These are phyloP conservation scores for Trichoderma pleuroti DNA, from an alignment of 2,329 filamentous ascomycete genomes.

Conservation along the genomic window DNA sequence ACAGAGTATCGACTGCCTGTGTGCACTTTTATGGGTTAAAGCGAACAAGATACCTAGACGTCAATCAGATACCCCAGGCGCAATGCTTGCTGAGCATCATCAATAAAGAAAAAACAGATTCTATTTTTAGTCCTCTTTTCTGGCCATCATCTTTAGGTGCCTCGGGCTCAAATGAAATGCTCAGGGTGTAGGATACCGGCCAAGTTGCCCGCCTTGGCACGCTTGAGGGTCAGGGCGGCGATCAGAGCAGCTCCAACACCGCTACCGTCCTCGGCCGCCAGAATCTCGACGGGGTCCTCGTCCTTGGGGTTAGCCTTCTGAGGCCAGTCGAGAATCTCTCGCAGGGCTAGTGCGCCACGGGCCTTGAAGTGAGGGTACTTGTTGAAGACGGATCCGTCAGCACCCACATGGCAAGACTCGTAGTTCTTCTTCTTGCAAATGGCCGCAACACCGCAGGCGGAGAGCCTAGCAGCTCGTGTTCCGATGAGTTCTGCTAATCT, in stretches of 20 bases:
- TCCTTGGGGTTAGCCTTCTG: constrained; percentile 63
- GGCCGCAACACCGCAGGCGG: constrained; percentile 89
- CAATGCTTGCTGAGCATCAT: background rate
- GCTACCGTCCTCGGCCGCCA: constrained; percentile 90
- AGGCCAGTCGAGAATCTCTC: constrained; percentile 94
- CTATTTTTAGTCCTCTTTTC: constrained; percentile 3
- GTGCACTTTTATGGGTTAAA: constrained; percentile 69
- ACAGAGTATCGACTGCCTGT: constrained; percentile 68
- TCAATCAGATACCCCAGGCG: constrained; percentile 12
- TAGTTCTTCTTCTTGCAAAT: constrained; percentile 97
- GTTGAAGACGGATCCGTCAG: constrained; percentile 97
- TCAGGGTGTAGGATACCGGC: constrained; percentile 63
- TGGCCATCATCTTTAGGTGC: background rate
- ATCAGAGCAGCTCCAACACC: constrained; percentile 97
- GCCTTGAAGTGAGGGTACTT: constrained; percentile 99
- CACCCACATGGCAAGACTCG: constrained; percentile 84
- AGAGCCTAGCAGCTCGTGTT: constrained; percentile 87
- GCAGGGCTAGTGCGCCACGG: constrained; percentile 80
- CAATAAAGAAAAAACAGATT: background rate
- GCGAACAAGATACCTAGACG: constrained; percentile 16
- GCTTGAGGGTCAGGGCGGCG: constrained; percentile 67
- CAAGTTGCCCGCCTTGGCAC: constrained; percentile 60
- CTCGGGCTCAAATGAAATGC: constrained; percentile 40
- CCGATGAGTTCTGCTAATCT: constrained; percentile 91
- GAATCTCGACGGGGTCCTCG: constrained; percentile 81